Evolutionary conservation across 768 basidiomycete genomes (phyloP), one percentile per base, ranked within the genome.

Genomic region (Collybia nuda): DNA sequence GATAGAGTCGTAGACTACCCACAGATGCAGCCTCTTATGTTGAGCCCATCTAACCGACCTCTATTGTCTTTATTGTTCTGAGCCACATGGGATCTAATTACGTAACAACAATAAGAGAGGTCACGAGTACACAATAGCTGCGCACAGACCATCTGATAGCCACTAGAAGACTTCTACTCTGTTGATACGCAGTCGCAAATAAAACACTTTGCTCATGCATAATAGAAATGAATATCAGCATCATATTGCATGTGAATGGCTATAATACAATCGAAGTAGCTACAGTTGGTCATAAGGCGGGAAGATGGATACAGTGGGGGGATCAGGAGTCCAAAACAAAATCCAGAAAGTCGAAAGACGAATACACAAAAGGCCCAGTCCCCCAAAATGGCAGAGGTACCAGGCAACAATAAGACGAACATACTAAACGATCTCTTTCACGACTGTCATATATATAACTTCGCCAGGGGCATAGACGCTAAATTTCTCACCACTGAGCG

Each of bases 381-480:
- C 9, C 32, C 32, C 24, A 7, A 32, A 32, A 32, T 11, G 32
- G 9, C 9, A 32, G 32, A 32, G 32, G 12, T 11, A 11, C 17
- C 40, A 21, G 40, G n/a, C 40, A 21, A 15, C 6, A 41, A 21
- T 41, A 32, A 12, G 37, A 15, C 21, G 6, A 43, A 40, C 24
- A 52, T 45, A 40, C 56, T 57, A 72, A 26, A 60, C 63, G 9
- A 67, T 70, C 51, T 78, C 77, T 47, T 69, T 71, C 23, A 75
- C 69, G 36, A 76, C 68, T 1, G 74, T 72, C 74, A 78, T 74
- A 56, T 70, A 70, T 37, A 80, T 67, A 47, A 66, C 62, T 55
- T 74, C 70, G n/a, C 47, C 44, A n/a, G 64, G 52, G 2, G 47
- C 8, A 38, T 51, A 51, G 24, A 36, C 56, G 21, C 59, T 49